phyloP scores from a whole-genome alignment of 1,139 yeast genomes.

The Groenewaldozyma sp. region DNA sequence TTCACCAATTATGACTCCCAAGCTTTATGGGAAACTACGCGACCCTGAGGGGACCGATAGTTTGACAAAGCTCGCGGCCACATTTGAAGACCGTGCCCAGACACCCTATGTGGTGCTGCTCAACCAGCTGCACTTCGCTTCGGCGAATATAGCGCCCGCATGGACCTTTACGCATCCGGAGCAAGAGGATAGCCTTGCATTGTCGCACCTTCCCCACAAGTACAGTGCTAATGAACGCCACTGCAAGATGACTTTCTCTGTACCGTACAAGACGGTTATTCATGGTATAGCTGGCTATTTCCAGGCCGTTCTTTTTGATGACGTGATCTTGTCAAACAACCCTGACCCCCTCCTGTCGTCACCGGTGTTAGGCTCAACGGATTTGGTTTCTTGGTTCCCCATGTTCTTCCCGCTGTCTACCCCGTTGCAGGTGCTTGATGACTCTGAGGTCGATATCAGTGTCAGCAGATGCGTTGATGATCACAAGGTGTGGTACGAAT shows the following conservation, averaged over 20 bases:
- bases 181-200: too few species aligned
- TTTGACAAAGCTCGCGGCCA: slow-evolving; percentile 9
- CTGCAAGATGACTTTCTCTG: slow-evolving; percentile 30
- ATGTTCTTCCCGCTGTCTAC: slow-evolving; percentile 57
- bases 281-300: slow-evolving; percentile 77
- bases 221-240: slow-evolving; percentile 27
- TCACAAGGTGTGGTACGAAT: slow-evolving; percentile 59
- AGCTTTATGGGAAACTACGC: slow-evolving; percentile 25
- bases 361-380: slow-evolving; percentile 40
- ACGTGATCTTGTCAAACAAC: slow-evolving; percentile 45
- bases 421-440: slow-evolving; percentile 43
- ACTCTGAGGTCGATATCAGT: slow-evolving; percentile 42
- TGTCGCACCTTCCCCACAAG: slow-evolving; percentile 4
- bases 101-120: slow-evolving; percentile 55
- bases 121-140: slow-evolving; percentile 37
- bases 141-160: slow-evolving; percentile 19
- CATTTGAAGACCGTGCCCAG: slow-evolving; percentile 24
- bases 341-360: slow-evolving; percentile 30
- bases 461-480: slow-evolving; percentile 37
- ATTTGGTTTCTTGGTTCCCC: slow-evolving; percentile 62
- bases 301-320: slow-evolving; percentile 53
- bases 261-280: slow-evolving; percentile 40
- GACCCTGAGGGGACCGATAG: slow-evolving; percentile 5
- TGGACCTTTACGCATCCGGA: slow-evolving; percentile 27
- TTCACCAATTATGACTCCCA: slow-evolving; percentile 59